Evolutionary conservation across 2,329 filamentous ascomycete genomes (phyloP), one percentile per base, ranked within the genome.

Genomic region (Pseudogymnoascus sp.): DNA sequence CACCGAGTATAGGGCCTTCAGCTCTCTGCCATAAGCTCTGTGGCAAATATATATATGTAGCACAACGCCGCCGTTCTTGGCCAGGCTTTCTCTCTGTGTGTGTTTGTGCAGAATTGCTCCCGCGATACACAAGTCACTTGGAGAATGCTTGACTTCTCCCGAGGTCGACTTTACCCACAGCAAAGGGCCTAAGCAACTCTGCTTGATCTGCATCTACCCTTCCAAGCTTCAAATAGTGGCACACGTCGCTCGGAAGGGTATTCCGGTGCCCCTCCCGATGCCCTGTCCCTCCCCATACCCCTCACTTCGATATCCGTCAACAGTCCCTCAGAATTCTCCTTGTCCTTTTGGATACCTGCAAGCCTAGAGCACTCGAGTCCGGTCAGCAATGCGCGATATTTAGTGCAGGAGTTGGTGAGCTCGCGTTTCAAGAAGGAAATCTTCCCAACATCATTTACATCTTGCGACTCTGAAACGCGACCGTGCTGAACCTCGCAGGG

Each of bases 21-120:
- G 48, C 29, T 33, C n/a, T 33, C 29, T 55, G 9, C 29, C n/a
- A 4, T 21, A 55, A 33, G 48, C 48, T 12, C 27, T 55, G 48
- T 55, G 48, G 48, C 48, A 55, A 55, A 55, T 55, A 55, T 55
- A 55, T 55, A 55, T 48, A 29, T 55, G 29, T 55, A 33, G 48
- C 48, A 55, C 48, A 55, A n/a, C 48, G 48, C 27, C 48, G 48
- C 29, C 48, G 27, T 55, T 55, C 48, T 55, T 55, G 48, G 48
- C 48, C 15, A 55, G 48, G 48, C 48, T 55, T 55, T 45, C 21
- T 21, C 21, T 21, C 21, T 21, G 21, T 48, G 18, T 21, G 12
- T n/a, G n/a, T 33, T 55, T 55, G 48, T 29, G 12, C n/a, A 55
- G 27, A 18, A 33, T 18, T 33, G 48, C 29, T 33, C 48, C 48